These are phyloP conservation scores for Bondarzewia mesenterica DNA, from an alignment of 1,284 basidiomycete species.

Conservation along the genomic window DNA sequence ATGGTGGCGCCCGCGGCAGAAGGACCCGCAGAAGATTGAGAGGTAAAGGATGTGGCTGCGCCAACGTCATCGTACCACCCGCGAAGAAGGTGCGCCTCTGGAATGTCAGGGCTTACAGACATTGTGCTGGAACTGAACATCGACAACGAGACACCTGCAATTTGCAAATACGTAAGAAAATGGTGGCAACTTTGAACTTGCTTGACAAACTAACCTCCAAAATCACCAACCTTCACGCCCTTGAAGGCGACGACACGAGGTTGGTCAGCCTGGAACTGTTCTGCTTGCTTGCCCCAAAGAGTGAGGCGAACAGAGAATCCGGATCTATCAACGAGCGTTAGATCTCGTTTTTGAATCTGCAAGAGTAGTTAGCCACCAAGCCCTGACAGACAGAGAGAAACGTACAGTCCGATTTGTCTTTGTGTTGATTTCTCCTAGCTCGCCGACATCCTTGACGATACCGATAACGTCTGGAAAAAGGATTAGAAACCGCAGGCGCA, in stretches of 20 bases:
- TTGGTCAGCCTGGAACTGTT: constrained; percentile 56
- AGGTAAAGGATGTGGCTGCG: constrained; percentile 53
- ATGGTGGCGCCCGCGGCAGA: constrained; percentile 38
- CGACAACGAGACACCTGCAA: constrained; percentile 70
- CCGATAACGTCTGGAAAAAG: constrained; percentile 69
- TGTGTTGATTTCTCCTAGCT: constrained; percentile 62
- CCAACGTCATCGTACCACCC: constrained; percentile 89
- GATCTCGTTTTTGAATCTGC: constrained; percentile 81
- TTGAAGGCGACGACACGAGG: constrained; percentile 88
- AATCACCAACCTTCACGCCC: constrained; percentile 92
- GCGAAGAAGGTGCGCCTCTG: constrained; percentile 77
- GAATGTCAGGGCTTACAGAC: constrained; percentile 82
- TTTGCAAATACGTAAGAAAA: too few species aligned
- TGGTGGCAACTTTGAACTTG: too few species aligned
- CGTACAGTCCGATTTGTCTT: constrained; percentile 66
- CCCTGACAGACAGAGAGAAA: constrained; percentile 1
- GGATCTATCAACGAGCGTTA: constrained; percentile 84
- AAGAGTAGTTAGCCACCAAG: not conserved
- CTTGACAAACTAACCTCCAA: constrained; percentile 53
- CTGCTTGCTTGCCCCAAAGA: constrained; percentile 95
- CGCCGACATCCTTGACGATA: constrained; percentile 74
- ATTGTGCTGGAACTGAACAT: constrained; percentile 65
- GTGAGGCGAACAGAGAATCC: constrained; percentile 80
- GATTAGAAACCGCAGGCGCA: constrained; percentile 1
- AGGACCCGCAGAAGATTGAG: constrained; percentile 47